Base-by-base conservation (phyloP, 176 grass and related monocot species). In the Oropetium thomaeum region DNA sequence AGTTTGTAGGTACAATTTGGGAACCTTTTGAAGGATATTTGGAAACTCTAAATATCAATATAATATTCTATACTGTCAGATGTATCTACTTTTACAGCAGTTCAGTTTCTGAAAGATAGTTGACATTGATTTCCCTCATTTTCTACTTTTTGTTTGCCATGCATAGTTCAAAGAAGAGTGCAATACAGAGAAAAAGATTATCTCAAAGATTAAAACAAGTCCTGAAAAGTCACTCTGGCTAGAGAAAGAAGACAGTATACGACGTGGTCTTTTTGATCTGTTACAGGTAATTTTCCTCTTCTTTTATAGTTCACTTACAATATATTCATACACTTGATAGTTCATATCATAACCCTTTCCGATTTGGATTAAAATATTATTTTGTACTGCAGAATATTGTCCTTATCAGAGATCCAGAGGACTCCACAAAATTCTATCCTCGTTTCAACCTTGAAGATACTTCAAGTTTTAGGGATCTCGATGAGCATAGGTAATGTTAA, bases 121-220 rank as follows among this genome's bases (percentile, higher is more conserved):
- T 44, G 27, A 23, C 55, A 71, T 75, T 55, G 57, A 27, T 39
- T 41, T 81, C 17, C 7, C 32, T 39, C 29, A 3, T 8, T 16
- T 70, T 49, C 58, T 67, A 19, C 65, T 59, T 13, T 75, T 67
- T 62, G 32, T 73, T 79, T 47, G n/a, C 64, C 19, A 20, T 72
- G 59, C 84, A 86, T 86, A 97, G 95, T 97, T 97, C 79, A 97
- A 92, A 85, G 95, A 97, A 55, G 95, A 93, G n/a, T 97, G 91
- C 84, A 92, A 93, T 75, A 97, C 91, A 30, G 95, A 97, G 88
- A 93, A 92, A 87, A 97, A 97, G 57, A 92, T 93, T 76, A 79
- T 93, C 42, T 34, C 79, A 35, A 97, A 92, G 83, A 65, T 97
- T 68, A 87, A 97, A 85, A 83, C 75, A 47, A 87, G 86, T 80